Conservation (phyloP, 306 rosid genomes). For the Acacia confusa region DNA sequence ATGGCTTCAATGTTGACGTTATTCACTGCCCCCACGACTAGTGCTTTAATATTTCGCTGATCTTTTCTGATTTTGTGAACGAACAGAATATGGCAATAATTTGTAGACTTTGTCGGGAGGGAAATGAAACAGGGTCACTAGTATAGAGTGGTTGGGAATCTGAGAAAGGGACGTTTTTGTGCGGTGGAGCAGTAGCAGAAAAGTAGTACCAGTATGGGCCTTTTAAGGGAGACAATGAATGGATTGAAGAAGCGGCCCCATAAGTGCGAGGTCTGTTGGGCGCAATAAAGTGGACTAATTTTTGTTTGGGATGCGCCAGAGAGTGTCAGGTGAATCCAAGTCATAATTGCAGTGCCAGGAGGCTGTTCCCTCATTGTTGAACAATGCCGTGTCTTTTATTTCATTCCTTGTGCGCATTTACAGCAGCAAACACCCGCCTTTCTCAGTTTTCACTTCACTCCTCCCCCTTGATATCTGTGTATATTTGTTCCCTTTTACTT, state of each 20-base stretch:
- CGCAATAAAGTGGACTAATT: neutral
- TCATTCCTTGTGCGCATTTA: neutral
- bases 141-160: neutral
- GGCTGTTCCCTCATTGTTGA: neutral
- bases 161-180: neutral
- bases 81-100: neutral
- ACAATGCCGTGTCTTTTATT: neutral
- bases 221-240: neutral
- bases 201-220: neutral
- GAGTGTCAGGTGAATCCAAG: neutral
- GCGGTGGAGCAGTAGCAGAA: neutral
- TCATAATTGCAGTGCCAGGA: neutral
- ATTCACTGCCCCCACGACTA: no score
- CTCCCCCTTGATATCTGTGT: neutral
- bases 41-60: neutral
- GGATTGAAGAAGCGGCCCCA: neutral
- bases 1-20: no score
- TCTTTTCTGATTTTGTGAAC: neutral
- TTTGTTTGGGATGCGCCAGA: neutral
- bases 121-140: neutral
- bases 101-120: neutral
- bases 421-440: neutral
- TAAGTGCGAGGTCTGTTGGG: neutral
- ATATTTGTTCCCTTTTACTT: neutral
- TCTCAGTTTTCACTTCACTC: neutral